Conservation (phyloP, 2,329 filamentous ascomycete species). For the Cytospora mali region DNA sequence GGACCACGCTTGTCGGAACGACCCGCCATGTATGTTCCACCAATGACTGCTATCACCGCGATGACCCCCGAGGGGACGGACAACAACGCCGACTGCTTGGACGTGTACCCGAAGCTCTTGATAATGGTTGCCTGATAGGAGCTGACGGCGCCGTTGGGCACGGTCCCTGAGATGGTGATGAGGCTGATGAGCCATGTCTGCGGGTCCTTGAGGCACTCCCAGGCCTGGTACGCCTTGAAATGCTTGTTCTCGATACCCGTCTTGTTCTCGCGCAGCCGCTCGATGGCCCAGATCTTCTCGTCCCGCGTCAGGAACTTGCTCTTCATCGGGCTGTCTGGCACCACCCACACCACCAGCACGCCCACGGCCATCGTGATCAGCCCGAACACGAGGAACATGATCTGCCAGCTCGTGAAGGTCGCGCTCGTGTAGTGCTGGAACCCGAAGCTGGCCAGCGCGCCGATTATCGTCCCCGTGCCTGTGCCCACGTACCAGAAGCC, state of each 20-base stretch:
- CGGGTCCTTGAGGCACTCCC: conserved; percentile 25
- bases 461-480: conserved; percentile 36
- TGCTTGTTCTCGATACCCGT: conserved; percentile 72
- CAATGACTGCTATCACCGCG: conserved; percentile 33
- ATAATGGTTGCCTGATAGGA: conserved; percentile 31
- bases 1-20: conserved; percentile 22
- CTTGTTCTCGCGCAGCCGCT: conserved; percentile 62
- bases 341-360: conserved; percentile 17
- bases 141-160: conserved; percentile 31
- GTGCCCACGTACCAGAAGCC: conserved; percentile 41
- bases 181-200: conserved; percentile 31
- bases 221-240: conserved; percentile 64
- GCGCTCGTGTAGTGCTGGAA: conserved; percentile 35
- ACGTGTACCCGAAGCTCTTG: conserved; percentile 30
- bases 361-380: conserved; percentile 27
- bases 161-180: conserved; percentile 28
- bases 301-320: conserved; percentile 19
- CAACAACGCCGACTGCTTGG: conserved; percentile 36
- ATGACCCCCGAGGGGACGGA: conserved; percentile 42
- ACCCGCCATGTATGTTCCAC: conserved; percentile 23
- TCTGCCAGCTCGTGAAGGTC: conserved; percentile 30
- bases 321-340: conserved; percentile 26
- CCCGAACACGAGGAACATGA: conserved; percentile 28
- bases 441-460: conserved; percentile 36
- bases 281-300: conserved; percentile 31